Evolutionary conservation across 805 yeast genomes (phyloP).

Genomic region (Candida gorgasii): DNA sequence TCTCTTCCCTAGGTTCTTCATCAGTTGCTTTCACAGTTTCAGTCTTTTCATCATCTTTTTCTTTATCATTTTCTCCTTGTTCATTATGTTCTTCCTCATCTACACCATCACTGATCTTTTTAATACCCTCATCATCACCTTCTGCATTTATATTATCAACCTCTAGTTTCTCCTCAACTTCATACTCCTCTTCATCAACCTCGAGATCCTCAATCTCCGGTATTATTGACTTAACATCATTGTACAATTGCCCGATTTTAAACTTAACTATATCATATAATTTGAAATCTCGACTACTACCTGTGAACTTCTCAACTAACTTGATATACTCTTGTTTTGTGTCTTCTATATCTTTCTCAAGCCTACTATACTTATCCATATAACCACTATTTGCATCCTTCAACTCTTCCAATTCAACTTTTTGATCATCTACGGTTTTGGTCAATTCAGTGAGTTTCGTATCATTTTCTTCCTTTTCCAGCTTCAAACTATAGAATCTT

Average conservation of each 20-base stretch:
- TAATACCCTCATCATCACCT: neutral
- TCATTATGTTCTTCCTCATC: conserved; percentile 1
- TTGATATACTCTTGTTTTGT: conserved; percentile 1
- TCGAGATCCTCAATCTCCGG: conserved; percentile 13
- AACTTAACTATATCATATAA: conserved; percentile 14
- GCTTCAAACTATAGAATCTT: neutral
- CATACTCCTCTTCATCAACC: conserved; percentile 12
- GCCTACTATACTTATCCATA: neutral
- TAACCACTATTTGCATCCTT: neutral
- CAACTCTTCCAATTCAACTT: neutral
- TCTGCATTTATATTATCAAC: neutral
- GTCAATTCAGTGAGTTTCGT: neutral
- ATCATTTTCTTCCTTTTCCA: neutral
- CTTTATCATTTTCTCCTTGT: neutral
- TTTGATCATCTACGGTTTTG: neutral
- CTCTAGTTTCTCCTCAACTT: conserved; percentile 1
- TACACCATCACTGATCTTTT: neutral
- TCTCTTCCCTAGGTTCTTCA: conserved; percentile 1
- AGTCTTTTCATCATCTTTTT: neutral
- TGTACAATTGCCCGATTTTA: conserved; percentile 8
- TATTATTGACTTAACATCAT: conserved; percentile 9
- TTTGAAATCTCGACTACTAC: conserved; percentile 3
- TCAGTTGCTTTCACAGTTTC: too few relatives aligned
- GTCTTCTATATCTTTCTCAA: conserved; percentile 2
- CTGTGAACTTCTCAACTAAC: neutral